phyloP scores from a whole-genome alignment of 2,329 filamentous ascomycete genomes.

The Rhynchosporium graminicola region DNA sequence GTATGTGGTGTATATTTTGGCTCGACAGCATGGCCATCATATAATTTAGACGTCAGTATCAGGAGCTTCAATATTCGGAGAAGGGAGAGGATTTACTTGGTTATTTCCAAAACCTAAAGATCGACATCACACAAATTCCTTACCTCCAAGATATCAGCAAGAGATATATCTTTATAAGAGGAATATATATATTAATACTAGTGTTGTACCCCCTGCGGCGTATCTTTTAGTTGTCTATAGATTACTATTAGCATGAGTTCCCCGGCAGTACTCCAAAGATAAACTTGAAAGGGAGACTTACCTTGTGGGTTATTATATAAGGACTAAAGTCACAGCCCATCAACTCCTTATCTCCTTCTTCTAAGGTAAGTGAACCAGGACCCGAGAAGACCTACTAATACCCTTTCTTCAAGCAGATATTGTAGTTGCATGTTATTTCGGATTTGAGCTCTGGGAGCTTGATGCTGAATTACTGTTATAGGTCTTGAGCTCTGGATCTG shows the following conservation, averaged over 20 bases:
- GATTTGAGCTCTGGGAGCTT: constrained; percentile 58
- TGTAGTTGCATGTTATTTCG: constrained; percentile 64
- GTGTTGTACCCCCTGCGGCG: constrained; percentile 38
- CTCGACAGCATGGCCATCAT: constrained; percentile 26
- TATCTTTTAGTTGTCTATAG: constrained; percentile 39
- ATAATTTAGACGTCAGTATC: constrained; percentile 10
- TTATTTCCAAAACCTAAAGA: constrained; percentile 24
- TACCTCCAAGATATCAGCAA: constrained; percentile 18
- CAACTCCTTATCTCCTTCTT: constrained; percentile 50
- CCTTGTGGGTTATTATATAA: constrained; percentile 47
- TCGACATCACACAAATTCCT: constrained; percentile 28
- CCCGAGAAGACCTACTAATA: constrained; percentile 45
- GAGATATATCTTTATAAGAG: neutral
- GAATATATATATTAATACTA: constrained; percentile 47
- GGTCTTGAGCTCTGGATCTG: constrained; percentile 21
- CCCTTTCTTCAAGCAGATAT: constrained; percentile 58
- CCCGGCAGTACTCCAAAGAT: constrained; percentile 53
- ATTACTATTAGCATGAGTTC: constrained; percentile 42
- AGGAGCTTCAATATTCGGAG: neutral
- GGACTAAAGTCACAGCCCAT: constrained; percentile 48
- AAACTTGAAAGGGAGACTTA: constrained; percentile 9
- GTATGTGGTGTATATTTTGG: constrained; percentile 23
- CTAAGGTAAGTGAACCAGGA: constrained; percentile 44
- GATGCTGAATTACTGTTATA: constrained; percentile 55
- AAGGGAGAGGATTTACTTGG: constrained; percentile 13